Evolutionary conservation across 805 yeast genomes (phyloP), one percentile per base, ranked within the genome.

Genomic region (Blastobotrys muscicola): DNA sequence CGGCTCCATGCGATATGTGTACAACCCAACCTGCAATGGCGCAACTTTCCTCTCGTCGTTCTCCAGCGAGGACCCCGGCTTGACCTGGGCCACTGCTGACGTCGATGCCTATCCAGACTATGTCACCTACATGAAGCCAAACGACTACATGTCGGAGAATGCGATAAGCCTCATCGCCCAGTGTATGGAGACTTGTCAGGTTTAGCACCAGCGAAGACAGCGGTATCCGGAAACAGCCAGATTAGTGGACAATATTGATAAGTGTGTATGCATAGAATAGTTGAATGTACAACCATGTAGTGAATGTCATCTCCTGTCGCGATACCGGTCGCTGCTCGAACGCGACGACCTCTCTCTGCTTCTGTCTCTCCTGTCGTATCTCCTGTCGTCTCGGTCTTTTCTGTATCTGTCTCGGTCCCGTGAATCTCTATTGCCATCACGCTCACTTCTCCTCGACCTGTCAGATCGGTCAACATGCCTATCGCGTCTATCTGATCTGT

Each of bases 1-100:
- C 33, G 53, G 53, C 8, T 43, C 55, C 6, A 14, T 51, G 12
- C 55, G 48, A 31, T 48, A 36, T 42, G 51, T 44, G 38, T 40
- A 36, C 42, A 51, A 51, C 40, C 55, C 55, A 8, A 48, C 50
- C 23, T 51, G 55, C 30, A 38, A 29, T 13, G 37, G 43, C 13
- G 50, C 53, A 11, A 13, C 45, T 4, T 48, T 44, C 33, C 23
- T 48, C 12, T 33, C 42, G 14, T 14, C 52, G 4, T 51, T 47
- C 37, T 48, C 43, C 34, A 41, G 48, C 12, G 53, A 48, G 31
- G 55, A 51, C 36, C 55, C 55, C 8, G 55, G 55, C 26, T 20
- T 20, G 26, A 20, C 6, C 26, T 20, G 26, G 26, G 26, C 26
- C 6, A 20, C 26, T 20, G 26, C 26, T 20, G 26, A 20, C 6